Evolutionary conservation across 1,284 basidiomycete species (phyloP), one percentile per base, ranked within the genome.

Genomic region (Golubevia pallescens): DNA sequence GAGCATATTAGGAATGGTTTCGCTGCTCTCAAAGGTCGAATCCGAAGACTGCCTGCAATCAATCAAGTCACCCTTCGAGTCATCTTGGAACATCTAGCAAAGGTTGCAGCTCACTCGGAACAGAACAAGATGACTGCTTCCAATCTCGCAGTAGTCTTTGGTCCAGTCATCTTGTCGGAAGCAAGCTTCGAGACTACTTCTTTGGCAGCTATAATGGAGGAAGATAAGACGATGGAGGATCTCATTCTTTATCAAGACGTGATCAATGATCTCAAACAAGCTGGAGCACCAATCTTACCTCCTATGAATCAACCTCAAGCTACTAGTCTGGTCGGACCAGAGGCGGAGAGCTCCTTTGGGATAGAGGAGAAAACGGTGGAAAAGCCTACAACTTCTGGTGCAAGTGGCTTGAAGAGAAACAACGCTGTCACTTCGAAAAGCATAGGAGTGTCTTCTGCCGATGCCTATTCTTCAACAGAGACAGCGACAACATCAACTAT

Each of bases 61-160:
- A 77, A 84, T 59, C 81, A 83, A 58, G 67, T 74, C 48, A 82
- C 80, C n/a, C 74, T 84, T 62, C 76, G 77, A 54, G 70, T 74
- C 24, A 75, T 84, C 20, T 59, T 82, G 3, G 62, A 75, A 61
- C 82, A 84, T 58, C 70, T 84, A 23, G 70, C 76, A 59, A 71
- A 73, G 51, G 71, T 84, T 16, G 82, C 82, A 1, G 66, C 74
- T 34, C 70, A 81, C 34, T 55, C 77, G 1, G 78, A 70, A 19
- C 60, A 69, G 58, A 84, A 84, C 71, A 81, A 78, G 65, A 84
- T 84, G 82, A 83, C 72, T 0, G 73, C 74, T 0, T 58, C 75
- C 32, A 84, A 84, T 54, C 63, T 84, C 3, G 75, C 75, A 52
- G 75, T 84, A 24, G 76, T 84, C 54, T 83, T 84, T 32, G 82